Percentiles rank a stretch among this genome's conserved stretches.
These are phyloP conservation scores for Evansstolkia leycettana DNA, from an alignment of 495 filamentous ascomycete species.

Conservation along the genomic window DNA sequence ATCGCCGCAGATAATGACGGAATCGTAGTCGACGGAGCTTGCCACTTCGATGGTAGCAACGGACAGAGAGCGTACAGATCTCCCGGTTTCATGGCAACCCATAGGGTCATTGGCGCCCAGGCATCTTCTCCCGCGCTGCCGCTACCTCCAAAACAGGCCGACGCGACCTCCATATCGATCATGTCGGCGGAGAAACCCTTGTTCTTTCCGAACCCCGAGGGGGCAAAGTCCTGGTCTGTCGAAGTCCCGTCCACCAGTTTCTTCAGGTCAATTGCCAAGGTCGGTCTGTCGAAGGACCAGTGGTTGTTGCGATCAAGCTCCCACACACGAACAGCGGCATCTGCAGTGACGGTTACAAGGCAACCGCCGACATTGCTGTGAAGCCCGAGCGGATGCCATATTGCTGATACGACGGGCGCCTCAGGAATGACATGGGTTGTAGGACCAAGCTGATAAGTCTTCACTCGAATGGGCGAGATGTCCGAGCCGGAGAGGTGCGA, in stretches of 20 bases:
- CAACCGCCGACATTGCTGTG: constrained; percentile 44
- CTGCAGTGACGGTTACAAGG: constrained; percentile 72
- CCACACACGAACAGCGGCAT: constrained; percentile 79
- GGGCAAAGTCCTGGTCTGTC: constrained; percentile 62
- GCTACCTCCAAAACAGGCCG: constrained; percentile 67
- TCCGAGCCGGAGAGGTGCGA: constrained; percentile 57
- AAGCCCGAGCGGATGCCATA: constrained; percentile 82
- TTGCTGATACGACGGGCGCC: constrained; percentile 56
- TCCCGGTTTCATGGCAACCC: constrained; percentile 79
- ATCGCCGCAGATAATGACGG: constrained; percentile 67
- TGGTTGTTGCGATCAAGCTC: constrained; percentile 68
- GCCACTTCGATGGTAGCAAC: constrained; percentile 70
- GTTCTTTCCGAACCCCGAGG: constrained; percentile 54
- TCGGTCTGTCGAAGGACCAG: constrained; percentile 73
- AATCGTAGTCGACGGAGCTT: constrained; percentile 59
- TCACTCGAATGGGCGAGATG: constrained; percentile 53
- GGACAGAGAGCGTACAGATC: constrained; percentile 89
- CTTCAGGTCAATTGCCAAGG: constrained; percentile 67
- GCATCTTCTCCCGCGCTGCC: constrained; percentile 53
- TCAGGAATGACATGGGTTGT: constrained; percentile 79
- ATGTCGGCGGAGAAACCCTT: constrained; percentile 75
- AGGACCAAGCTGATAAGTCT: constrained; percentile 74
- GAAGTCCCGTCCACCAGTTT: constrained; percentile 70
- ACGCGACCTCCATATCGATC: constrained; percentile 77
- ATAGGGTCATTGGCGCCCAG: constrained; percentile 86